These are phyloP conservation scores for Carex myosuroides DNA, from an alignment of 176 grass and related monocot genomes.

Conservation along the genomic window DNA sequence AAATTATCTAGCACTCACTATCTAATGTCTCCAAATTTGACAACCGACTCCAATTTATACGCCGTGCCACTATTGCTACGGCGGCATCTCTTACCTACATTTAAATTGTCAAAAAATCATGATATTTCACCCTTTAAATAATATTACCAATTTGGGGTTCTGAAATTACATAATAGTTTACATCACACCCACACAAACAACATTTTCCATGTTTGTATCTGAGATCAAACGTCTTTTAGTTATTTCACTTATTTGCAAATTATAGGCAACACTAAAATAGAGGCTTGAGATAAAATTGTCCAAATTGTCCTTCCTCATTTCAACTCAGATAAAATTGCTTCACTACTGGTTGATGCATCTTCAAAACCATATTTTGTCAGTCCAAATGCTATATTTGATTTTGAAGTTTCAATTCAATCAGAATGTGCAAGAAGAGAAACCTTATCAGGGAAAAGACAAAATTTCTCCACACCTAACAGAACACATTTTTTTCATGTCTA, in stretches of 20 bases:
- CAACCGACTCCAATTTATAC: conserved; percentile 63
- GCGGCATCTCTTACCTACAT: conserved; percentile 74
- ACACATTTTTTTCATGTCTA: background rate
- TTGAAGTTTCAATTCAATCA: background rate
- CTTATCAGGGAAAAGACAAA: background rate
- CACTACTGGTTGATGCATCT: background rate
- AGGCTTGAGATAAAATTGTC: background rate
- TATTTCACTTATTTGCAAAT: background rate
- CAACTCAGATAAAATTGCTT: background rate
- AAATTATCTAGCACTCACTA: conserved; percentile 40
- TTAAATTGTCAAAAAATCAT: conserved; percentile 1
- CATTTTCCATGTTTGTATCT: conserved; percentile 8
- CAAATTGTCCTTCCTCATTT: background rate
- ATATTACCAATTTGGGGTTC: conserved; percentile 4
- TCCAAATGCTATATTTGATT: background rate
- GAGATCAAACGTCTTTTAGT: conserved; percentile 8
- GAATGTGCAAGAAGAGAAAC: background rate
- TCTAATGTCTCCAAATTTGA: conserved; percentile 80
- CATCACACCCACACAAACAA: conserved; percentile 21
- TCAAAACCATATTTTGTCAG: background rate
- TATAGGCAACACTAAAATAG: background rate
- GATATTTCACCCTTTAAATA: conserved; percentile 18
- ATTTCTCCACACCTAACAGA: background rate
- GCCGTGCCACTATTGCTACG: conserved; percentile 67
- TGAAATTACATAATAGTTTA: background rate